Evolutionary conservation across 495 filamentous ascomycete species (phyloP).

Genomic region (Tuber melanosporum): DNA sequence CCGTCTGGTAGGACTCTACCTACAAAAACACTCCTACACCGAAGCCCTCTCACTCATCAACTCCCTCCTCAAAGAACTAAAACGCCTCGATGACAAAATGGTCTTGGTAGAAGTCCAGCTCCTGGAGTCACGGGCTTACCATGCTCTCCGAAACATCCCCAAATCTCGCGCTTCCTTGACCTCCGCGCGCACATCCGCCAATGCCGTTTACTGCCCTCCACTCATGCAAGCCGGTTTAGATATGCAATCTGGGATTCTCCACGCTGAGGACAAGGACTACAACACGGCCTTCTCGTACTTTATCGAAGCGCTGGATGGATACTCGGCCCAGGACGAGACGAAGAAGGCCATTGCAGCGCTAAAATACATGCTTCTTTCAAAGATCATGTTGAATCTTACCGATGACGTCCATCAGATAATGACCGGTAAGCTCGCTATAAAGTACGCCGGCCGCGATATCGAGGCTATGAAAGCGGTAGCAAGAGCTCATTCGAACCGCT

Average conservation of each 20-base stretch:
- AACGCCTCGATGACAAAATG: slow-evolving; percentile 96
- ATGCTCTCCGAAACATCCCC: slow-evolving; percentile 90
- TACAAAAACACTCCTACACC: slow-evolving; percentile 93
- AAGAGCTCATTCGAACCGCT: slow-evolving; percentile 86
- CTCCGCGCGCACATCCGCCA: slow-evolving; percentile 85
- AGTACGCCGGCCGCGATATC: slow-evolving; percentile 87
- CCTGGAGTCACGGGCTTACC: slow-evolving; percentile 92
- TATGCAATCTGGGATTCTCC: slow-evolving; percentile 98
- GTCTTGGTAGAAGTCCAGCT: slow-evolving; percentile 98
- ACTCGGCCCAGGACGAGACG: slow-evolving; percentile 82
- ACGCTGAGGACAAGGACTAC: slow-evolving; percentile 98
- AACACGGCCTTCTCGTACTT: slow-evolving; percentile 98
- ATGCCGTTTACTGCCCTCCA: slow-evolving; percentile 93
- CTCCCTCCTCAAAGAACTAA: slow-evolving; percentile 85
- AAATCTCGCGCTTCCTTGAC: slow-evolving; percentile 95
- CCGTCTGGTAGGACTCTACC: slow-evolving; percentile 84
- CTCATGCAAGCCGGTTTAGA: slow-evolving; percentile 91
- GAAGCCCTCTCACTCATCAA: slow-evolving; percentile 96
- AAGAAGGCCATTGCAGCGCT: slow-evolving; percentile 80
- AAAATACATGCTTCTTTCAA: slow-evolving; percentile 99
- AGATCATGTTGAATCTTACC: slow-evolving; percentile 96
- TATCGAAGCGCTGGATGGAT: slow-evolving; percentile 96
- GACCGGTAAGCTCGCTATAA: slow-evolving; percentile 87
- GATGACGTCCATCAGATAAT: slow-evolving; percentile 93
- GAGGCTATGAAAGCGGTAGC: slow-evolving; percentile 99